phyloP scores from a whole-genome alignment of 2,329 filamentous ascomycete species.

The Fusarium multiceps region DNA sequence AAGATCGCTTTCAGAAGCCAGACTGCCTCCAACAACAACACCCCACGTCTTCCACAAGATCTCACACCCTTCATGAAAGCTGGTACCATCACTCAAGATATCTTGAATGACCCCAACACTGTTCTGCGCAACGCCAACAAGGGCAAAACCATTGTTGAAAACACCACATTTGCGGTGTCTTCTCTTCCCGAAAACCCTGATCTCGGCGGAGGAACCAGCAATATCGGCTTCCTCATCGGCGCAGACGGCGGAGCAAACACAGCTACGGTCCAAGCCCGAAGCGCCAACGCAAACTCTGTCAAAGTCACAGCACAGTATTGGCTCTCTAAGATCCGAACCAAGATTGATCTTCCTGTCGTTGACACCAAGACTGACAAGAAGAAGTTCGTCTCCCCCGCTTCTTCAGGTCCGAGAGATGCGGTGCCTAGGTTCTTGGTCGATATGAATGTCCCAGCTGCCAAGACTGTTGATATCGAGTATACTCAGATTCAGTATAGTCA shows the following conservation, averaged over 20 bases:
- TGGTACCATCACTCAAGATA: constrained; percentile 50
- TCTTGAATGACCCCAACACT: constrained; percentile 47
- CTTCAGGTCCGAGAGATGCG: constrained; percentile 14
- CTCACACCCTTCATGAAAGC: constrained; percentile 44
- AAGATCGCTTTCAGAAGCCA: constrained; percentile 18
- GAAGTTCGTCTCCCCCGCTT: constrained; percentile 11
- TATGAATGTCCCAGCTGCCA: background rate
- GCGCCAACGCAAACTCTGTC: constrained; percentile 28
- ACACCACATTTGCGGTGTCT: constrained; percentile 47
- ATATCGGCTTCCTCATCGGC: constrained; percentile 33
- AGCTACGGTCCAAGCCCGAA: constrained; percentile 44
- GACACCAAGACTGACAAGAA: background rate
- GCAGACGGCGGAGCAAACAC: constrained; percentile 41
- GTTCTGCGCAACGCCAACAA: constrained; percentile 46
- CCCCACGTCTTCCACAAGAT: constrained; percentile 47
- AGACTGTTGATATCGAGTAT: constrained; percentile 19
- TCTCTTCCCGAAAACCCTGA: constrained; percentile 31
- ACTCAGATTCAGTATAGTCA: constrained; percentile 4
- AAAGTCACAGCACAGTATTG: constrained; percentile 32
- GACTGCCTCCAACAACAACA: constrained; percentile 7
- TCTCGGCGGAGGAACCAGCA: constrained; percentile 48
- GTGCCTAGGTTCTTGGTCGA: constrained; percentile 32
- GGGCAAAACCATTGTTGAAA: constrained; percentile 48
- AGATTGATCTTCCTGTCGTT: constrained; percentile 30
- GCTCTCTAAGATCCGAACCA: constrained; percentile 31